A percentile compares a stretch with the other conserved stretches of the same genome.
phyloP scores from a whole-genome alignment of 116 monocot genomes.

The Dioscorea cayenensis region DNA sequence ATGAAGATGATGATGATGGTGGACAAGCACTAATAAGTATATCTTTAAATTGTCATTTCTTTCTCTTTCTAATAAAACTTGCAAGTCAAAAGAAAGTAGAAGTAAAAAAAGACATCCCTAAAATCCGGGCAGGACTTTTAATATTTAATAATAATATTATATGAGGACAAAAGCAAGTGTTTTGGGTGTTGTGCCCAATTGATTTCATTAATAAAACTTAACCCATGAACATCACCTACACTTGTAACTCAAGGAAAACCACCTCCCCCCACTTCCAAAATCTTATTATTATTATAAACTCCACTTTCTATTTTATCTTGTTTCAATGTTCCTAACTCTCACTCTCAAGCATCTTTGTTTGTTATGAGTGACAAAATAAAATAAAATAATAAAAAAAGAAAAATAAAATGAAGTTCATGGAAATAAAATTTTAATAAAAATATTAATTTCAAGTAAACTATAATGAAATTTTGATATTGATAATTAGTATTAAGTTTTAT shows the following conservation, averaged over 20 bases:
- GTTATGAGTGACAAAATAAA: too few relatives aligned
- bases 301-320: background rate
- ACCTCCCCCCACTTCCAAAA: background rate
- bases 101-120: constrained; percentile 34
- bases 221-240: background rate
- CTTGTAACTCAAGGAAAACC: background rate
- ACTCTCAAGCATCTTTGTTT: too few relatives aligned
- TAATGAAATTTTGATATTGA: too few relatives aligned
- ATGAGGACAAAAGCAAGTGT: constrained; percentile 33
- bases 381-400: too few relatives aligned
- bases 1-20: background rate
- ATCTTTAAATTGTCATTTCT: background rate
- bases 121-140: constrained; percentile 58
- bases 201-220: background rate
- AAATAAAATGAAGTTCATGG: too few relatives aligned
- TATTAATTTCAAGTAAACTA: too few relatives aligned
- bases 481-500: too few relatives aligned
- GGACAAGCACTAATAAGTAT: background rate
- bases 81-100: constrained; percentile 48
- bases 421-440: too few relatives aligned
- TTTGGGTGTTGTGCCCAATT: constrained; percentile 28
- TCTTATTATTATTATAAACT: background rate
- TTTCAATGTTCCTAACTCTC: too few relatives aligned
- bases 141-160: background rate
- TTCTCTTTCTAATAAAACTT: constrained; percentile 4